A percentile compares a stretch with the other conserved stretches of the same genome.
phyloP scores from a whole-genome alignment of 805 yeast genomes.

The Metschnikowia sp. region DNA sequence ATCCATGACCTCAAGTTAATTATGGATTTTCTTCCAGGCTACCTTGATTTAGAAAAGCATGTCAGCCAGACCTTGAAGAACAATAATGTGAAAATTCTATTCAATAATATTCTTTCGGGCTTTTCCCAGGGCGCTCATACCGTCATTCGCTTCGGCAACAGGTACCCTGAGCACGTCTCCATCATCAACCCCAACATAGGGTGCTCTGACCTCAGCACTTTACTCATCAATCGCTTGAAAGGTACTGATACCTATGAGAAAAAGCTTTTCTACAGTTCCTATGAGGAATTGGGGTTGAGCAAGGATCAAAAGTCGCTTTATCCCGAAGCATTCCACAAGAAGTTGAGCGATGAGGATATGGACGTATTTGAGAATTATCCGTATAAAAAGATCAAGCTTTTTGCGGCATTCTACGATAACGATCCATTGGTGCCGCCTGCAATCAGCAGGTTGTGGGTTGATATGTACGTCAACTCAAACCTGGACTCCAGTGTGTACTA shows the following conservation, averaged over 20 bases:
- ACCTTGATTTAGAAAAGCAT: constrained; percentile 31
- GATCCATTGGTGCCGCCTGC: constrained; percentile 37
- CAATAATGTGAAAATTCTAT: constrained; percentile 22
- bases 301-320: constrained; percentile 25
- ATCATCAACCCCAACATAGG: constrained; percentile 52
- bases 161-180: constrained; percentile 35
- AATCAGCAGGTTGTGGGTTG: constrained; percentile 31
- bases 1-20: constrained; percentile 43
- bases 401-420: constrained; percentile 34
- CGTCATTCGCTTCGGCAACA: constrained; percentile 43
- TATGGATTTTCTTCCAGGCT: constrained; percentile 44
- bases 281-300: constrained; percentile 32
- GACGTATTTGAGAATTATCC: constrained; percentile 34
- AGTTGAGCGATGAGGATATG: constrained; percentile 26
- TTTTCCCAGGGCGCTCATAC: constrained; percentile 58
- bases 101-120: constrained; percentile 44
- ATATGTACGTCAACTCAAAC: constrained; percentile 26
- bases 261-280: constrained; percentile 30
- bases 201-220: constrained; percentile 42
- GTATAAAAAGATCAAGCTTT: constrained; percentile 27
- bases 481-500: constrained; percentile 22
- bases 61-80: constrained; percentile 14
- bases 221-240: constrained; percentile 42
- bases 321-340: constrained; percentile 34
- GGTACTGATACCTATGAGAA: constrained; percentile 22